phyloP scores from a whole-genome alignment of 2,329 filamentous ascomycete genomes.

The Chalaropsis ovoidea region DNA sequence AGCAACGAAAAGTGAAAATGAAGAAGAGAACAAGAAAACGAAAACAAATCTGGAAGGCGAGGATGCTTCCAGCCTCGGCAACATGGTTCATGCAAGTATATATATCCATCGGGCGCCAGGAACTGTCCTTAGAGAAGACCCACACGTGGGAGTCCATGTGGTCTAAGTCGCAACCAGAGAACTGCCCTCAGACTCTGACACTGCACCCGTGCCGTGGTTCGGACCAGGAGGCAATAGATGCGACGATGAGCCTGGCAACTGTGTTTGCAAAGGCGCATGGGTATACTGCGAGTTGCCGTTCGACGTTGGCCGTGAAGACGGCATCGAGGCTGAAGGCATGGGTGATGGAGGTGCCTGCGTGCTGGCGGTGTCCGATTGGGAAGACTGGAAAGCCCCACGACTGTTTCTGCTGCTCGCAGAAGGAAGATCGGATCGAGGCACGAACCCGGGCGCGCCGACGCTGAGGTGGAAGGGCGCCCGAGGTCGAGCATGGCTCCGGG shows the following conservation, averaged over 20 bases:
- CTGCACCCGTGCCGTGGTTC: not conserved
- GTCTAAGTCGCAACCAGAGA: not conserved
- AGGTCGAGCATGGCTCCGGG: not conserved
- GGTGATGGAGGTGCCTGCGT: not conserved
- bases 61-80: not conserved
- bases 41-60: not conserved
- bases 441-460: conserved; percentile 10
- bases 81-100: conserved; percentile 2
- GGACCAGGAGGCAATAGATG: not conserved
- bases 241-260: conserved; percentile 4
- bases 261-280: conserved; percentile 8
- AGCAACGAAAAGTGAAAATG: conserved; percentile 7
- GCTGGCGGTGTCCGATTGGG: not conserved
- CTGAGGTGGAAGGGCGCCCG: conserved; percentile 12
- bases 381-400: not conserved
- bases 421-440: not conserved
- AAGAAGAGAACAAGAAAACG: not conserved
- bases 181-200: not conserved
- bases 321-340: not conserved
- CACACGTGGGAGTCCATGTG: not conserved
- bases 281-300: conserved; percentile 11
- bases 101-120: no score
- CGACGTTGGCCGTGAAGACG: not conserved
- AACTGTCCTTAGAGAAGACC: no score
- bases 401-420: not conserved